A percentile compares a stretch with the other conserved stretches of the same genome.
These are phyloP conservation scores for Penicillium griseofulvum DNA, from an alignment of 2,329 filamentous ascomycete species.

Conservation along the genomic window DNA sequence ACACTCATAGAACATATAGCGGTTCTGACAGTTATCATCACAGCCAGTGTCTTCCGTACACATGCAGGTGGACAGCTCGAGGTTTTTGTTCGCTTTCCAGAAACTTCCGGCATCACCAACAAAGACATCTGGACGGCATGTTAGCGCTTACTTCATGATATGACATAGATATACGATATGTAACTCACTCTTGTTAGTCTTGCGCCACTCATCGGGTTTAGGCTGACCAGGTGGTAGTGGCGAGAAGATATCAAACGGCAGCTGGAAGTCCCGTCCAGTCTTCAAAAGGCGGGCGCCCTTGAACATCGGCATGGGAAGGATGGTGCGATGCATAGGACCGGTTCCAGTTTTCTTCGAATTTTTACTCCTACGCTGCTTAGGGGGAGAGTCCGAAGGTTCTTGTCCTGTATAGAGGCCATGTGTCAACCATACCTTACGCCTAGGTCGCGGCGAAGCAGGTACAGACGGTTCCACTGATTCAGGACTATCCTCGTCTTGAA, in stretches of 20 bases:
- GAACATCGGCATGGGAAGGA: conserved; percentile 76
- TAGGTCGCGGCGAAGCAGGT: conserved; percentile 30
- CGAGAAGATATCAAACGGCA: conserved; percentile 87
- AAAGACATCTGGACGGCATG: conserved; percentile 69
- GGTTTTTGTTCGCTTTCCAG: conserved; percentile 76
- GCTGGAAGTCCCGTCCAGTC: conserved; percentile 74
- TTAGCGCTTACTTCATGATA: conserved; percentile 28
- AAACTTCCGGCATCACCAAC: conserved; percentile 76
- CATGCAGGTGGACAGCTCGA: conserved; percentile 74
- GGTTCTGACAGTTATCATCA: conserved; percentile 86
- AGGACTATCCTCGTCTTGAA: conserved; percentile 18
- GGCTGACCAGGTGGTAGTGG: conserved; percentile 81
- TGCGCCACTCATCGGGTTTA: conserved; percentile 89
- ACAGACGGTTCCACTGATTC: conserved; percentile 20
- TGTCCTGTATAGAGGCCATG: conserved; percentile 90
- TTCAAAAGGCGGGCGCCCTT: conserved; percentile 69
- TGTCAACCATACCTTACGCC: conserved; percentile 71
- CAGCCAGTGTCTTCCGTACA: conserved; percentile 78
- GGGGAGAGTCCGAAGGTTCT: conserved; percentile 50
- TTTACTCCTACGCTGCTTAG: conserved; percentile 50
- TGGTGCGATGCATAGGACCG: conserved; percentile 36
- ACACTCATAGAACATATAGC: conserved; percentile 97
- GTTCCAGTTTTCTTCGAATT: conserved; percentile 34
- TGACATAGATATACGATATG: not conserved
- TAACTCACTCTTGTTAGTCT: conserved; percentile 80